Evolutionary conservation across 164 flowering plant species (phyloP).

Genomic region (Dillenia suffruticosa): DNA sequence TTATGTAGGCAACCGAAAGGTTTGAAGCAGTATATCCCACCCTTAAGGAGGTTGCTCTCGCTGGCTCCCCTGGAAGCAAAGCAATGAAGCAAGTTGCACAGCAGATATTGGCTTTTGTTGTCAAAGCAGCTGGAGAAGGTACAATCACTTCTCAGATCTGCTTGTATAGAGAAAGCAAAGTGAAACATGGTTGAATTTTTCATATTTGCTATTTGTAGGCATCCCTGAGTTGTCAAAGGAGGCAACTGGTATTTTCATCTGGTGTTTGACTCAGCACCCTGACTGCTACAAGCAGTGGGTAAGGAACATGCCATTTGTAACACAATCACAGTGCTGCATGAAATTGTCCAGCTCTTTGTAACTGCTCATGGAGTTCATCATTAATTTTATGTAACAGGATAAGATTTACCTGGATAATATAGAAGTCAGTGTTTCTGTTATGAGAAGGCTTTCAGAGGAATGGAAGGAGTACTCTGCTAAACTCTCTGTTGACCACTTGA

Average conservation of each 20-base stretch:
- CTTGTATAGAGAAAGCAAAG: too few relatives aligned
- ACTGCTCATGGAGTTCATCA: neutral
- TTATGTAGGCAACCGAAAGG: conserved; percentile 85
- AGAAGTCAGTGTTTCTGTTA: conserved; percentile 57
- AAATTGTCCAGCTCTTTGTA: conserved; percentile 61
- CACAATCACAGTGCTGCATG: conserved; percentile 35
- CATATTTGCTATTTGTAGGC: conserved; percentile 31
- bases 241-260: conserved; percentile 53
- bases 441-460: conserved; percentile 58
- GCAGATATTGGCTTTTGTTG: conserved; percentile 46
- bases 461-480: conserved; percentile 57
- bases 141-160: neutral
- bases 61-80: conserved; percentile 82
- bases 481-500: conserved; percentile 38
- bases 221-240: conserved; percentile 57
- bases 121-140: conserved; percentile 70
- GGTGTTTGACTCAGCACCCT: conserved; percentile 67
- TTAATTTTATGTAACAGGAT: conserved; percentile 41
- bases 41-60: conserved; percentile 78
- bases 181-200: too few relatives aligned
- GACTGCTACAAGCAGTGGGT: conserved; percentile 92
- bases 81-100: conserved; percentile 77
- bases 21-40: conserved; percentile 80
- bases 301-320: conserved; percentile 10
- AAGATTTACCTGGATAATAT: conserved; percentile 59